Conservation (phyloP, 495 filamentous ascomycete genomes). For the Podospora sp. region DNA sequence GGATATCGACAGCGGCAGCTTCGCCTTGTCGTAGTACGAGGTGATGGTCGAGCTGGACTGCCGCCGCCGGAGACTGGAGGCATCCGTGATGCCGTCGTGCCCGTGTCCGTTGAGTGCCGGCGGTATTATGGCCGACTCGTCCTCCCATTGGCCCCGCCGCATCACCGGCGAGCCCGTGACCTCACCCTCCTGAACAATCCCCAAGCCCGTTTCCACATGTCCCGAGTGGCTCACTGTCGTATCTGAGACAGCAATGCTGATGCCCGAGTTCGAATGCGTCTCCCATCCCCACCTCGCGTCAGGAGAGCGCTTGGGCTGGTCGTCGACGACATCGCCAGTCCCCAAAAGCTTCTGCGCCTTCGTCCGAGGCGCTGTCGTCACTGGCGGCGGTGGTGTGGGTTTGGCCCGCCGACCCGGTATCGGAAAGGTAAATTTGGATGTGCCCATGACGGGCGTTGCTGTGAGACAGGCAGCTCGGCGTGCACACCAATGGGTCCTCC, state of each 20-base stretch:
- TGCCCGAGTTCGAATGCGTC: conserved; percentile 46
- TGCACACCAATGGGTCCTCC: background rate
- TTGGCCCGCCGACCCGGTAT: conserved; percentile 52
- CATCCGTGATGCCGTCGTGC: conserved; percentile 37
- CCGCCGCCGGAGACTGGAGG: conserved; percentile 44
- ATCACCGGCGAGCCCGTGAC: conserved; percentile 18
- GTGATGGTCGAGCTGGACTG: conserved; percentile 55
- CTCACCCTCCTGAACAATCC: conserved; percentile 19
- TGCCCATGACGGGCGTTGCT: conserved; percentile 44
- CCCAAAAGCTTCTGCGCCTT: conserved; percentile 53
- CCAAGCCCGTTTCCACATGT: conserved; percentile 22
- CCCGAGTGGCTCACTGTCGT: conserved; percentile 40
- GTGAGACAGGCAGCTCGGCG: conserved; percentile 7
- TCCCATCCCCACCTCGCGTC: conserved; percentile 44
- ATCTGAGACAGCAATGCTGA: conserved; percentile 55
- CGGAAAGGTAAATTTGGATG: conserved; percentile 57
- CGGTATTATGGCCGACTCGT: conserved; percentile 54
- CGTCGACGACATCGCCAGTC: conserved; percentile 37
- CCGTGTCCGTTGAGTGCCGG: conserved; percentile 22
- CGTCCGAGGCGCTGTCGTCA: conserved; percentile 32
- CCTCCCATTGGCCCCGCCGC: conserved; percentile 42
- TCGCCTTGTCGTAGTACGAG: conserved; percentile 56
- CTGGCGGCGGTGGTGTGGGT: conserved; percentile 25
- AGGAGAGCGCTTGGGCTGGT: conserved; percentile 28
- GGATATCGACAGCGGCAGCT: conserved; percentile 54